A percentile compares a stretch with the other conserved stretches of the same genome.
phyloP scores from a whole-genome alignment of 345 rosid species.

The Eucalyptus camaldulensis region DNA sequence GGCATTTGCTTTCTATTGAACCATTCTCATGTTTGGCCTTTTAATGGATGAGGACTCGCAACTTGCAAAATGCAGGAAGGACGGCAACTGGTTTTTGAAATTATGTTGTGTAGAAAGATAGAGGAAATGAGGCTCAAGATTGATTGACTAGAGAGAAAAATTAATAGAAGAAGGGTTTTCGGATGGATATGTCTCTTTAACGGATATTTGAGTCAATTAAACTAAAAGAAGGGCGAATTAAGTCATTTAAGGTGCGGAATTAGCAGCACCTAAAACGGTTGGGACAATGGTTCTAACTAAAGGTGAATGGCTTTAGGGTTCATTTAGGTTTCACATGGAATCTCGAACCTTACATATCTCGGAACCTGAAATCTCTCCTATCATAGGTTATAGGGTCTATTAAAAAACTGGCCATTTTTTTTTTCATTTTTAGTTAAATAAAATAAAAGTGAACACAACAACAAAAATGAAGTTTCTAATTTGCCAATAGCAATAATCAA shows the following conservation, averaged over 20 bases:
- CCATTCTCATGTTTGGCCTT: background rate
- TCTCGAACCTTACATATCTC: rapidly evolving
- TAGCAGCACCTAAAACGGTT: background rate
- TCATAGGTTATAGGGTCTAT: background rate
- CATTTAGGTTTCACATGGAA: background rate
- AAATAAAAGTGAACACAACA: background rate
- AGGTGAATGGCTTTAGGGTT: background rate
- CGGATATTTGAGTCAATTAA: background rate
- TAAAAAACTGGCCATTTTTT: rapidly evolving
- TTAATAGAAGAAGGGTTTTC: background rate
- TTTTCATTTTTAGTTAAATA: background rate
- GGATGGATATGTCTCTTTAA: background rate
- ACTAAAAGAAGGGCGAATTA: background rate
- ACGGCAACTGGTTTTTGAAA: background rate
- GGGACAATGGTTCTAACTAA: background rate
- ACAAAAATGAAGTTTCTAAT: background rate
- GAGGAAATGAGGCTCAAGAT: background rate
- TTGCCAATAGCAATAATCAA: background rate
- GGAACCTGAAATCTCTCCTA: rapidly evolving
- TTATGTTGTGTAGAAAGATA: background rate
- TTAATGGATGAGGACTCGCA: background rate
- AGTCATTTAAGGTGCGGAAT: background rate
- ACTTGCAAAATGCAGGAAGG: background rate
- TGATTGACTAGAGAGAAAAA: background rate
- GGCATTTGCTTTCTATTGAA: background rate